phyloP scores from a whole-genome alignment of 148 eudicot species.

The Silene conica region DNA sequence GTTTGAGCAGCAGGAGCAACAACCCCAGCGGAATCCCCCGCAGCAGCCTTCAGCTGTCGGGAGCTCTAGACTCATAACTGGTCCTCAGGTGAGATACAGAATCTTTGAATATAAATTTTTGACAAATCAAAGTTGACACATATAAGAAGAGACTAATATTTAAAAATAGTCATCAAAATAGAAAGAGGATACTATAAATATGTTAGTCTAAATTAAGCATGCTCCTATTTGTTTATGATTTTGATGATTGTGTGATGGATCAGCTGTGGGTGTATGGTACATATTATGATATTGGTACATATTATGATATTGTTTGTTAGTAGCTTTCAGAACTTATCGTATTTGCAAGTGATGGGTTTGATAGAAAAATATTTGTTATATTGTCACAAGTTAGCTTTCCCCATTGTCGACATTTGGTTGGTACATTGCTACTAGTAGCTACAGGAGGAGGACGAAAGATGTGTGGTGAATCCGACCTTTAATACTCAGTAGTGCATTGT shows the following conservation, averaged over 20 bases:
- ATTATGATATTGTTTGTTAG: constrained; percentile 1
- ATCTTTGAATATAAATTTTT: background rate
- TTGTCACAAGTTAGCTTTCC: background rate
- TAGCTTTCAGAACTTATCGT: background rate
- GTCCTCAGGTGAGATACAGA: constrained; percentile 70
- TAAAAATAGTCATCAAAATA: constrained; percentile 28
- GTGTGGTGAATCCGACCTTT: no score
- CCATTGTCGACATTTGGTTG: background rate
- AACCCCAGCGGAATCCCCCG: constrained; percentile 25
- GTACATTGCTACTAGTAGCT: background rate
- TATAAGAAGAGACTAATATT: background rate
- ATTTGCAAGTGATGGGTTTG: background rate
- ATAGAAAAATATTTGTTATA: background rate
- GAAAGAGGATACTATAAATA: constrained; percentile 13
- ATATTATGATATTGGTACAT: background rate
- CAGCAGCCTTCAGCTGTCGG: constrained; percentile 40
- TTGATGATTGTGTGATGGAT: background rate
- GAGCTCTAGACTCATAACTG: constrained; percentile 56
- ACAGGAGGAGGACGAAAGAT: background rate
- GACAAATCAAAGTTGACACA: background rate
- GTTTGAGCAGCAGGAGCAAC: constrained; percentile 59
- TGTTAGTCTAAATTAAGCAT: background rate
- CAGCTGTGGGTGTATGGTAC: background rate
- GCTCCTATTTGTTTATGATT: background rate
- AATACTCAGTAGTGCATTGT: no score